These are phyloP conservation scores for Sicyos baderoa DNA, from an alignment of 306 rosid species.

Conservation along the genomic window DNA sequence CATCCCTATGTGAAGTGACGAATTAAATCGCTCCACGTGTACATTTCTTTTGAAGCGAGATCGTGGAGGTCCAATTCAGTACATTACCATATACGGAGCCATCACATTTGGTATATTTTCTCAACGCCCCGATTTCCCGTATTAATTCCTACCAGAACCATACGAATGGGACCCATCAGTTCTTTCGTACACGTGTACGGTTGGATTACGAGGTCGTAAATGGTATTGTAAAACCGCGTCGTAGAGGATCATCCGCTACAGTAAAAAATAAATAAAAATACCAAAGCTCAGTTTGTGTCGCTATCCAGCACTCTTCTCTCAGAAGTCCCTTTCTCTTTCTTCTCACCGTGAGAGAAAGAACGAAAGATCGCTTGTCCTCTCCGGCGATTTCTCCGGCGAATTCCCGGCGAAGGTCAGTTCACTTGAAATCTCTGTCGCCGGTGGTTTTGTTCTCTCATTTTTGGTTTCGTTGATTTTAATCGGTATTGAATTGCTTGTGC, in stretches of 20 bases:
- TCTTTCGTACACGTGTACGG: not conserved
- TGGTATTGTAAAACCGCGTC: not conserved
- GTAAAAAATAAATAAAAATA: conserved; percentile 6
- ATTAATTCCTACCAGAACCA: not conserved
- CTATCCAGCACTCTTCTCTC: conserved; percentile 16
- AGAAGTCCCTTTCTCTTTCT: conserved; percentile 5
- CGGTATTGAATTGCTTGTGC: not conserved
- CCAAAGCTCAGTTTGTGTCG: conserved; percentile 19
- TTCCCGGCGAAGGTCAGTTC: conserved; percentile 10
- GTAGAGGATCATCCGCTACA: not conserved
- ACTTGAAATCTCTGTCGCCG: conserved; percentile 3
- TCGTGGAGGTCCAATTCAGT: conserved; percentile 1
- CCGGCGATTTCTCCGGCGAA: conserved; percentile 29
- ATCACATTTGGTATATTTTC: conserved; percentile 6
- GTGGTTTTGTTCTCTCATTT: conserved; percentile 6
- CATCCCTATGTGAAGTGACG: not conserved
- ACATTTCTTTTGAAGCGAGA: not conserved
- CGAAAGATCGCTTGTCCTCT: conserved; percentile 17
- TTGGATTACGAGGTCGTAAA: not conserved
- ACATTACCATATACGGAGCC: conserved; percentile 12
- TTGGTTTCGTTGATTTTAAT: not conserved
- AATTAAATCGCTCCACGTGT: conserved; percentile 12
- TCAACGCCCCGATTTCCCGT: conserved; percentile 17
- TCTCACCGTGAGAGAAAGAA: conserved; percentile 13
- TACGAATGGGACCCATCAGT: not conserved